Evolutionary conservation across 306 rosid genomes (phyloP), one percentile per base, ranked within the genome.

Genomic region (Vigna hirtella): DNA sequence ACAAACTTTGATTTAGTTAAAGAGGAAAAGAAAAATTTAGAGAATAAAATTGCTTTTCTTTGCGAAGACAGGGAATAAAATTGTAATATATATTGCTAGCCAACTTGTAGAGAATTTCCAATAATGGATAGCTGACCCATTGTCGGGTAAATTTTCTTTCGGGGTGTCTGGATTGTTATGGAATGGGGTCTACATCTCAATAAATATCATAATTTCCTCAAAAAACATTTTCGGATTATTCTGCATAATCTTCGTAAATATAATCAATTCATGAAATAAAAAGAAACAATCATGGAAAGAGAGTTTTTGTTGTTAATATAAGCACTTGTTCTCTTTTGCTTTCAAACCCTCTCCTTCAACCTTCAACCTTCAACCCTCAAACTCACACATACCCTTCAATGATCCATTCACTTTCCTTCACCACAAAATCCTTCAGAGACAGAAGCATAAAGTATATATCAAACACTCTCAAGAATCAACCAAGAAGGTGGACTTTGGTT

Each of bases 51-150:
- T 59, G 52, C 78, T 71, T 70, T 62, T 63, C 36, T 62, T 72
- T 48, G 73, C 42, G 70, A 79, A 79, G 83, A 79, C 50, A 28
- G 50, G 57, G 79, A 82, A 82, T 82, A 82, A 45, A 81, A 67
- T 52, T 81, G 12, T 42, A 67, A 52, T 36, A 75, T 62, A 74
- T 72, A 61, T 72, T 79, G 83, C 63, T 51, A 49, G 56, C 84
- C 89, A 71, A 79, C 74, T 71, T 52, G 82, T 50, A 53, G 89
- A 77, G 89, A 86, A 86, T 79, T 86, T 83, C 89, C 76, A 83
- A 80, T 79, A 86, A 83, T 86, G 83, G 83, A 83, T 77, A 83
- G 78, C 56, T 79, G 86, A 79, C 86, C 89, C 85, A 83, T 76
- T 76, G 82, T 64, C 79, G 76, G 77, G 71, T 79, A 79, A 83